Evolutionary conservation across 176 grass and related monocot genomes (phyloP), one percentile per base, ranked within the genome.

Genomic region (Dendrocalamus sinicus): DNA sequence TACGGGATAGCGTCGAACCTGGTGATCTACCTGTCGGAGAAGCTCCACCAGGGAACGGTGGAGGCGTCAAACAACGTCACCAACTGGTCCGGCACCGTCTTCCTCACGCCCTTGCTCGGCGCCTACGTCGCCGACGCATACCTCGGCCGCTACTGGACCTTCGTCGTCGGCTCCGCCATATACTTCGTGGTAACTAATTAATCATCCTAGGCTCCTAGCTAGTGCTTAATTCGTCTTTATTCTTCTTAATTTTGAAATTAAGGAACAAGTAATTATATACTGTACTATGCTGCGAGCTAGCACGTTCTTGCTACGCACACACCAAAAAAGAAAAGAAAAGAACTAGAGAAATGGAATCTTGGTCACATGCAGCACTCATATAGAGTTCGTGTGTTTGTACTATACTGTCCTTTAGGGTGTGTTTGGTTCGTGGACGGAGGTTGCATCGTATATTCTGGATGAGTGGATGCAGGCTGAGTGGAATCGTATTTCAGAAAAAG

Each of bases 141-240:
- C 81, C 85, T 91, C 48, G 89, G 89, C 30, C 84, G 89, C 23
- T 91, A 87, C 75, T 83, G 84, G 89, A 87, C 84, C 48, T 91
- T 91, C 89, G 19, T 79, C 66, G 60, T 48, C 75, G 84, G 68
- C 45, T 90, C 84, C 5, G 57, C 67, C 67, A 73, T 90, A 5
- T 88, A 88, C 70, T 8, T 91, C 60, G 8, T 80, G 80, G 89
- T 88, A 87, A 90, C 19, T 35, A 14, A 62, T 15, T 50, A 0
- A 16, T 15, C 57, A 13, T 8, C 20, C 5, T 41, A 7, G 19
- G 11, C 12, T 47, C 2, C 22, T 20, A 19, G 2, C 17, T 20
- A 55, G 53, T 20, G 53, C 17, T 55, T 55, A 55, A 55, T 55
- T 20, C 23, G 3, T 26, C 0, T 72, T 47, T 15, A 47, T 4